phyloP scores from a whole-genome alignment of 73 alveolate genomes.

The Paramecium pentaurelia region DNA sequence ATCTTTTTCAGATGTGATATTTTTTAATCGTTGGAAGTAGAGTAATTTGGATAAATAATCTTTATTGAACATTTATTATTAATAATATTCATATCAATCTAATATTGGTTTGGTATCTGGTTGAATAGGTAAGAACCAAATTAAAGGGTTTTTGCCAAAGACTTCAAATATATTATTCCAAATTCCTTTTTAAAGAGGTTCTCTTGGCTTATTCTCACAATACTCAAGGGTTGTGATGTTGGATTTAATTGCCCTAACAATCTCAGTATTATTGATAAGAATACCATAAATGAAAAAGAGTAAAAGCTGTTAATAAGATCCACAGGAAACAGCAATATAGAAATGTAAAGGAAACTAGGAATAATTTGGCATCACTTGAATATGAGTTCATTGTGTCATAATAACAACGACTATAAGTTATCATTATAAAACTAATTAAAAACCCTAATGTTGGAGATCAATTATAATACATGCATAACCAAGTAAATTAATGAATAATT shows the following conservation, averaged over 20 bases:
- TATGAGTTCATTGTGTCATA: constrained; percentile 2
- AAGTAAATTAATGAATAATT: constrained; percentile 60
- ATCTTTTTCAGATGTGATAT: background rate
- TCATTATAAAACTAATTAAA: background rate
- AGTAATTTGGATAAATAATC: background rate
- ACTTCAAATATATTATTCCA: constrained; percentile 47
- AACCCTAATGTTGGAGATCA: background rate
- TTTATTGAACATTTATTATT: background rate
- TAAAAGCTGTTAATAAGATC: constrained; percentile 42
- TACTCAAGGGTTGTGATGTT: constrained; percentile 60
- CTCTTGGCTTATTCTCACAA: constrained; percentile 53
- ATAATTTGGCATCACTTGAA: background rate
- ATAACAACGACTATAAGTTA: background rate
- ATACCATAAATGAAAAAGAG: constrained; percentile 45
- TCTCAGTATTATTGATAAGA: background rate
- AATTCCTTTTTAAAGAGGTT: background rate
- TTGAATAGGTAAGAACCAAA: constrained; percentile 52
- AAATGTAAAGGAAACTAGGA: constrained; percentile 22
- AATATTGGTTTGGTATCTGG: constrained; percentile 17
- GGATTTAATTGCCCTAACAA: constrained; percentile 9
- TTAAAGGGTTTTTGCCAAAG: constrained; percentile 57
- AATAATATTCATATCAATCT: background rate
- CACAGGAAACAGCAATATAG: constrained; percentile 17
- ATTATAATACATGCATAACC: background rate
- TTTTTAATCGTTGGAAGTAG: background rate